phyloP scores from a whole-genome alignment of 2,329 filamentous ascomycete species.

The Annulohypoxylon truncatum region DNA sequence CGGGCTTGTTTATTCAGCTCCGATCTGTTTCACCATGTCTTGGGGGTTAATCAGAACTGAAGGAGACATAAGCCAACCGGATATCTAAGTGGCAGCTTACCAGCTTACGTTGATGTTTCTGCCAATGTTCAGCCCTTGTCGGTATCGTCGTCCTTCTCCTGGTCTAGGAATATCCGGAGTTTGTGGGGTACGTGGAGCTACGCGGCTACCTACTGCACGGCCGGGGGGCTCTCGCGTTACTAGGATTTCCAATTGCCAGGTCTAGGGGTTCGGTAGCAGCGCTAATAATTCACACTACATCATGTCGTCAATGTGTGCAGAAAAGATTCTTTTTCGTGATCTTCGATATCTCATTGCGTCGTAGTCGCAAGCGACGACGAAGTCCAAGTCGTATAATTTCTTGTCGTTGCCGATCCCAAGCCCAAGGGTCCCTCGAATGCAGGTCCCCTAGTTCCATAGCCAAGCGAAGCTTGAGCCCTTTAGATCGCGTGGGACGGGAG shows the following conservation, averaged over 20 bases:
- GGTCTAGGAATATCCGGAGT: conserved; percentile 5
- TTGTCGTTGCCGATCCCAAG: conserved; percentile 21
- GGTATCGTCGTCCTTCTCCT: conserved; percentile 5
- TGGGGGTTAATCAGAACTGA: conserved; percentile 4
- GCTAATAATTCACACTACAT: conserved; percentile 17
- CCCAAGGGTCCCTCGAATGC: conserved; percentile 20
- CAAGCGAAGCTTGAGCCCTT: conserved; percentile 36
- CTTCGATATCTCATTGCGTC: background rate
- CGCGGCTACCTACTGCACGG: conserved; percentile 17
- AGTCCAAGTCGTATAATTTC: background rate
- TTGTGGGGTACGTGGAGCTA: conserved; percentile 34
- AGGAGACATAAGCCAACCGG: background rate
- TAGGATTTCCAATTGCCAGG: conserved; percentile 14
- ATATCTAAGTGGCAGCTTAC: background rate
- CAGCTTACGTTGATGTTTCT: background rate
- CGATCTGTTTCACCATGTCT: conserved; percentile 22
- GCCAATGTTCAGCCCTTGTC: background rate
- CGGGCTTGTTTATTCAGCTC: conserved; percentile 12
- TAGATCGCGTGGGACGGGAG: conserved; percentile 42
- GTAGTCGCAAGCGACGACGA: background rate
- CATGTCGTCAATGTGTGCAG: conserved; percentile 5
- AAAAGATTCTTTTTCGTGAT: background rate
- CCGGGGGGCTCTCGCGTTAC: conserved; percentile 15
- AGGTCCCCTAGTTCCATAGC: conserved; percentile 13
- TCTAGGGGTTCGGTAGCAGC: conserved; percentile 8